Evolutionary conservation across 164 flowering plant species (phyloP), one percentile per base, ranked within the genome.

Genomic region (Litsea cubeba): DNA sequence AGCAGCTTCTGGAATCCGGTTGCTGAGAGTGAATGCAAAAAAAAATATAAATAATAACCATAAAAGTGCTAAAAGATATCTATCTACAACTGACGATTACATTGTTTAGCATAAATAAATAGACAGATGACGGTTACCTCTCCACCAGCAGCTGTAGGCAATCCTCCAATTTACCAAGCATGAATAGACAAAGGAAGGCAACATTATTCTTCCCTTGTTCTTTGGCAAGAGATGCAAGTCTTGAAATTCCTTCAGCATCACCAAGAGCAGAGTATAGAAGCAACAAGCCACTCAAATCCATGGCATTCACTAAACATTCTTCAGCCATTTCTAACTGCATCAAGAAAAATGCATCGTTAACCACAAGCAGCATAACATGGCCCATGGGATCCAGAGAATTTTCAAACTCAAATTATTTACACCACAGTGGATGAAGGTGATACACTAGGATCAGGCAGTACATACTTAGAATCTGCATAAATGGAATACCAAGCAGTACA

Each of bases 1-100:
- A 77, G 99, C 98, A 82, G 99, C 99, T 79, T 95, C 99, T 71
- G 99, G 99, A 79, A 95, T 93, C 84, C 99, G 93, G 69, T 95
- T 91, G 84, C 99, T 95, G 93, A 77, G 80, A 79, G 77, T 24
- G 26, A 73, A 67, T 25, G 46, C 69, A 79, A 62, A 54, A 69
- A n/a, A 24, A 49, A 60, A 62, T 62, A 62, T 50, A 17, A 49
- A 24, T 50, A 40, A 25, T 54, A 63, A 68, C 7, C 12, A 30
- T 68, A 22, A 46, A 57, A 17, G 46, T 15, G 32, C 14, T 15
- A 2, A 49, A 63, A 26, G 5, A 22, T 23, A 40, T 40, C 11
- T 40, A 40, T 40, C 46, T 7, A 5, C 20, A 62, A 12, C 17
- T 12, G 26, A 57, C 28, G 12, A 26, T 28, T 35, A 15, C 12